Base-by-base conservation (phyloP, 345 rosid genomes). In the Boechera stricta region DNA sequence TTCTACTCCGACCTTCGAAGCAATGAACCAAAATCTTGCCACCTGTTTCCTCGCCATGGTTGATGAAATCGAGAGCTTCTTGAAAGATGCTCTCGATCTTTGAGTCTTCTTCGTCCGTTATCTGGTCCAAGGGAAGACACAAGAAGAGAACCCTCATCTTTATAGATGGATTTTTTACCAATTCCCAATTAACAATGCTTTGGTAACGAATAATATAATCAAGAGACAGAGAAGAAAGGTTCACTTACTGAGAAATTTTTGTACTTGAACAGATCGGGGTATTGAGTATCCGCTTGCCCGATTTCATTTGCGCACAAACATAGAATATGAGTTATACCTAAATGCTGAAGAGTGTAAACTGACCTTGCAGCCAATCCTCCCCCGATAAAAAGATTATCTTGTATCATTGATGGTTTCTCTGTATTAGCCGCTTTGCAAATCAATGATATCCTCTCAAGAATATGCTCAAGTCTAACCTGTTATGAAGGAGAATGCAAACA, bases 1-100 rank as follows among this genome's bases (percentile, higher is more conserved):
- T 96, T 85, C 98, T 90, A 84, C 99, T 96, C 78, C 84, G 91
- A 75, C 99, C 99, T 84, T 96, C 99, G 33, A 96, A 96, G 86
- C 99, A 96, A 79, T 96, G 99, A 76, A 96, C 96, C 64, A 96
- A 80, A 53, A 92, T 84, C 83, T 78, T 88, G 72, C 94, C 92
- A 3, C 92, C 92, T 42, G 67, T 80, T 75, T 88, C 84, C 78
- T 92, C 99, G 1, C 94, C 97, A 68, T 85, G 84, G 72, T 93
- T 91, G 56, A 93, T 93, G 61, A 88, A 91, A 76, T 87, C 85
- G 11, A 84, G 88, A 52, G 93, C 99, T 83, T 93, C 98, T 75
- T 80, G 86, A 75, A 95, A 93, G 83, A 95, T 86, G 28, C 84
- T 80, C 81, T 87, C 80, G 60, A 95, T 95, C 64, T 91, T 83